These are phyloP conservation scores for Geotrichum fermentans DNA, from an alignment of 1,139 yeast genomes.

Conservation along the genomic window DNA sequence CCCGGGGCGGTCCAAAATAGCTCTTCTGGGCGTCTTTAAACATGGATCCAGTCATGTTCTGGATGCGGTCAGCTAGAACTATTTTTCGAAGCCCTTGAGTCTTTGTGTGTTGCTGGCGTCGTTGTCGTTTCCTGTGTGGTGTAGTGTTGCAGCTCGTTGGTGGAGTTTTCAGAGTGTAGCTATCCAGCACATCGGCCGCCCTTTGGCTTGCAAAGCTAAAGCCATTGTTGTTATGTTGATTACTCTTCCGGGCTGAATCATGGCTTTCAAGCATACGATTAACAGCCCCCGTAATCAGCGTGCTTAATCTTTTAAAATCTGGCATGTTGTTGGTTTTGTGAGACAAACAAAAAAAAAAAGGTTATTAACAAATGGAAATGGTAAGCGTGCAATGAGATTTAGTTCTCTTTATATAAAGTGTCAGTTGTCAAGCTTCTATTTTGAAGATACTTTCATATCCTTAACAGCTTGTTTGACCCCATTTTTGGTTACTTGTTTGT, in stretches of 20 bases:
- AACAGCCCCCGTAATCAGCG: constrained; percentile 14
- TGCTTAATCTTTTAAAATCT: neutral
- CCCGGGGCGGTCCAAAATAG: constrained; percentile 3
- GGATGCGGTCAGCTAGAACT: constrained; percentile 14
- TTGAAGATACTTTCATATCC: too few species aligned
- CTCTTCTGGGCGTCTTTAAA: constrained; percentile 1
- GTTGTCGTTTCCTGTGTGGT: neutral
- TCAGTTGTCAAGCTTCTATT: too few species aligned
- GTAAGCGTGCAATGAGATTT: neutral
- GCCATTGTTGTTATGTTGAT: constrained; percentile 1
- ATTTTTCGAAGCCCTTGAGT: too few species aligned
- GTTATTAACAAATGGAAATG: neutral
- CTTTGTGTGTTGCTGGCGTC: neutral
- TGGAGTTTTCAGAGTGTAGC: neutral
- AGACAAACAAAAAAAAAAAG: neutral
- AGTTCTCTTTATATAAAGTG: neutral
- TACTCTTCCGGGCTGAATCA: neutral
- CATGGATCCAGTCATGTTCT: neutral
- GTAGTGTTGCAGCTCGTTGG: neutral
- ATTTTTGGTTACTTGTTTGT: neutral
- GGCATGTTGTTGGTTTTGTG: neutral
- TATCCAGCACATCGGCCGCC: constrained; percentile 4
- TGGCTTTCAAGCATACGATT: constrained; percentile 6
- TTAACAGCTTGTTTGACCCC: too few species aligned
- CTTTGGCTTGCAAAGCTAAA: constrained; percentile 2